phyloP scores from a whole-genome alignment of 2,329 filamentous ascomycete species.

The Didymella lethalis region DNA sequence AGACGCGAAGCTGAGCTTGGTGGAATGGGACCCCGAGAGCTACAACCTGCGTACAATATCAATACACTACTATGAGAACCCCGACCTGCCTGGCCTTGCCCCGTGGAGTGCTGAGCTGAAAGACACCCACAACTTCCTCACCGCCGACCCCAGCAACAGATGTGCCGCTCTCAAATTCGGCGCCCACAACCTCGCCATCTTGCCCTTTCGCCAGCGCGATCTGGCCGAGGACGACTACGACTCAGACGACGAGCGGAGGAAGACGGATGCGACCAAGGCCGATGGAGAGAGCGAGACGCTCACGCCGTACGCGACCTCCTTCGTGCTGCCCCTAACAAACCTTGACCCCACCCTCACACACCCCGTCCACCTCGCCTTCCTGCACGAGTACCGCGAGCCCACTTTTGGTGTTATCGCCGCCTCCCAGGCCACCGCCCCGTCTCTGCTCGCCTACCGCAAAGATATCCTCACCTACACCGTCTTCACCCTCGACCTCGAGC shows the following conservation, averaged over 20 bases:
- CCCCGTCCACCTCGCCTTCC: conserved; percentile 88
- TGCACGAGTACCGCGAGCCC: conserved; percentile 96
- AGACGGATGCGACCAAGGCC: conserved; percentile 30
- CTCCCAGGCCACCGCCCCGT: conserved; percentile 73
- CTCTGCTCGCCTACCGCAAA: conserved; percentile 76
- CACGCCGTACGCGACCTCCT: conserved; percentile 87
- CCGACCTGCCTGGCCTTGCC: conserved; percentile 77
- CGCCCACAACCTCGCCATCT: conserved; percentile 83
- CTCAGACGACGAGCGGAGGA: conserved; percentile 69
- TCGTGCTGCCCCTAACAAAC: conserved; percentile 88
- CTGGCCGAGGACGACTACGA: conserved; percentile 93
- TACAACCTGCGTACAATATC: conserved; percentile 85
- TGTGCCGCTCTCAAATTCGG: conserved; percentile 96
- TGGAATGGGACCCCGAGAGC: conserved; percentile 90
- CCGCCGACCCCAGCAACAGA: conserved; percentile 87
- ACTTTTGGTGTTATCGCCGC: conserved; percentile 95
- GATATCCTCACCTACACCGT: conserved; percentile 92
- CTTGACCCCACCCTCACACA: conserved; percentile 88
- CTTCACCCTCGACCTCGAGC: conserved; percentile 92
- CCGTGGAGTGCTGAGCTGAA: conserved; percentile 82
- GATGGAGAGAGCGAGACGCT: conserved; percentile 49
- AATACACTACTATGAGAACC: conserved; percentile 97
- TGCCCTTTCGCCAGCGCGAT: conserved; percentile 88
- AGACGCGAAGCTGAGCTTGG: conserved; percentile 89
- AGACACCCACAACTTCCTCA: conserved; percentile 80